Base-by-base conservation (phyloP, 2,329 filamentous ascomycete species). In the Chaetomiaceae sp. region DNA sequence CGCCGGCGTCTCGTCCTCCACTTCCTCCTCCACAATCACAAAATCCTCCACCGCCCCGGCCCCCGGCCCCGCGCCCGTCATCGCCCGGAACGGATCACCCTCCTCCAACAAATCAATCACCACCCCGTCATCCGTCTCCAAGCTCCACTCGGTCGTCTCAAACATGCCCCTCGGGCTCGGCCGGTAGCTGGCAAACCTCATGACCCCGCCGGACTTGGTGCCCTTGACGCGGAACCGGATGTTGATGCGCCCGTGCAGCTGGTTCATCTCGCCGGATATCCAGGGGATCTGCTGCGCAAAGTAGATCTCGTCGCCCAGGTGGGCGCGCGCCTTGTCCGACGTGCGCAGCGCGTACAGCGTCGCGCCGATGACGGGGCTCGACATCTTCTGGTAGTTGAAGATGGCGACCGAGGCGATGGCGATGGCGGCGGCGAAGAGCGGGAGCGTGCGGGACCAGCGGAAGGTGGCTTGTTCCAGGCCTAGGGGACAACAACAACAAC, bases 311-410 rank as follows among this genome's bases (percentile, higher is more conserved):
- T 96, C 89, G 58, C 94, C 94, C 25, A 99, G 80, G 41, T 86
- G 74, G 53, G 84, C 84, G 65, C 91, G 84, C 41, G 90, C 94
- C 54, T 76, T 73, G 2, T 81, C 74, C 53, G 86, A 90, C 2
- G 89, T 95, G 59, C 94, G 88, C 58, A 99, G 80, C 1, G 92
- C 88, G 76, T 97, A 99, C 25, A 99, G 81, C 4, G 90, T 94
- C 51, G 87, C 89, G 51, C 84, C 84, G n/a, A 96, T 88, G 27
- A 92, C 81, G 50, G 87, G 88, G 23, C 85, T 90, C n/a, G 88
- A 90, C 53, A 85, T 83, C 71, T 96, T 96, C 71, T 99, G 92
- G 81, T 99, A 97, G 80, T 99, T 99, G 86, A 99, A 97, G 71
- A 99, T 96, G 62, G 87, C 89, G 55, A 95, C 74, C 60, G 85